These are phyloP conservation scores for Scopulariopsis brevicaulis DNA, from an alignment of 2,329 filamentous ascomycete species.

Conservation along the genomic window DNA sequence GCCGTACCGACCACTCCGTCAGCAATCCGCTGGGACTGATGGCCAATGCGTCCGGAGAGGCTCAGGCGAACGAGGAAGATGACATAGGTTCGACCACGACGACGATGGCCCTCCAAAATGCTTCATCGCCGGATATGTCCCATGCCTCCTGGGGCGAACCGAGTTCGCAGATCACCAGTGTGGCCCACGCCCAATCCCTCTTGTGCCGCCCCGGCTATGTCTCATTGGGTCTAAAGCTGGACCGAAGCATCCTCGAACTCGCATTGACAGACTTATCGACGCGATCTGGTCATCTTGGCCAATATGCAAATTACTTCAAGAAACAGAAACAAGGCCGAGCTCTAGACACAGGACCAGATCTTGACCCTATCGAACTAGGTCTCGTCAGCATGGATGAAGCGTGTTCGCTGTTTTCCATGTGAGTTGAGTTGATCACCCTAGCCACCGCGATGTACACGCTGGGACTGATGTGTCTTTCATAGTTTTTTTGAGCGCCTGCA, in stretches of 20 bases:
- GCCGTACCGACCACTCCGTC: not conserved
- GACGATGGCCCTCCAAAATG: not conserved
- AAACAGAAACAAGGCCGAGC: not conserved
- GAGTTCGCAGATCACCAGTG: not conserved
- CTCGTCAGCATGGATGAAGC: not conserved
- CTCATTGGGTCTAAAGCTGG: not conserved
- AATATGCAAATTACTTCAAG: not conserved
- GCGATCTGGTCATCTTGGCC: not conserved
- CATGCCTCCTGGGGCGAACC: not conserved
- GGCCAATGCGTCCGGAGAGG: not conserved
- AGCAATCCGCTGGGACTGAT: not conserved
- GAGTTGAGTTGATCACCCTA: not conserved
- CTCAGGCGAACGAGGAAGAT: not conserved
- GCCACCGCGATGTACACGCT: not conserved
- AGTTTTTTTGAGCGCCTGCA: not conserved
- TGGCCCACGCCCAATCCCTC: not conserved
- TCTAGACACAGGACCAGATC: not conserved
- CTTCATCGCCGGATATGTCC: not conserved
- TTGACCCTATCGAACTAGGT: not conserved
- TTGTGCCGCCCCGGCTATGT: not conserved
- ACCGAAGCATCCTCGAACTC: not conserved
- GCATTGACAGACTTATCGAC: not conserved
- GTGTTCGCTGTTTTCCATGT: not conserved
- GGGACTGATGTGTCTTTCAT: not conserved
- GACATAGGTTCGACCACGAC: not conserved